Base-by-base conservation (phyloP, 805 yeast genomes). In the Maudiozyma serrabonitensis region DNA sequence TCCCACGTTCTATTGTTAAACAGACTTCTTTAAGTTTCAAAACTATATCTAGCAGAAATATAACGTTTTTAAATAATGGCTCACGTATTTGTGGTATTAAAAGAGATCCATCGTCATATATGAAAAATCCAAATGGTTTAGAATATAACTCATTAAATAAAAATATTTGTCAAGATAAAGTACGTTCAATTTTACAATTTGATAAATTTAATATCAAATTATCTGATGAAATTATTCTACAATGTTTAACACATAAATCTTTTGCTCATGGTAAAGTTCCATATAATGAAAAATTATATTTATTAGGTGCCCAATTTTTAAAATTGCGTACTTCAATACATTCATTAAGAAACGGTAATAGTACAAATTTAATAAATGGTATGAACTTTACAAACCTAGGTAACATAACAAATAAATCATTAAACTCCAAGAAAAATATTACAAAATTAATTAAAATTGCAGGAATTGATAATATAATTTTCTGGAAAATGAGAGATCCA, bases 221-320 rank as follows among this genome's bases (percentile, higher is more conserved):
- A 41, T 73, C 83, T 4, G 84, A 87, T 58, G 74, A 75, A 6
- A 56, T 84, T 51, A 69, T 84, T 21, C 71, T 88, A 53, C 98
- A 91, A 69, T 81, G 87, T 40, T 71, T 90, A 59, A 90, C 97
- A 6, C 97, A 91, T 70, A 91, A 91, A 70, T 87, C 96, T 21
- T 91, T 89, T 73, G 95, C 95, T 5, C 95, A 87, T 69, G 97
- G 96, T 9, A 72, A 78, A 54, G 80, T 82, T 58, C 96, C 97
- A 7, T 87, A 86, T 69, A 91, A 90, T 69, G 96, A 89, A 64
- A 85, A 84, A 65, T 72, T 91, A 58, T 74, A 87, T 18, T 76
- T 83, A 42, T 70, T 87, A 63, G 97, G 95, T 16, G 62, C 75
- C 37, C 83, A 82, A 60, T 69, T 81, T 57, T 65, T 84, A 54